Evolutionary conservation across 768 basidiomycete genomes (phyloP).

Genomic region (Podaxis mareebaensis): DNA sequence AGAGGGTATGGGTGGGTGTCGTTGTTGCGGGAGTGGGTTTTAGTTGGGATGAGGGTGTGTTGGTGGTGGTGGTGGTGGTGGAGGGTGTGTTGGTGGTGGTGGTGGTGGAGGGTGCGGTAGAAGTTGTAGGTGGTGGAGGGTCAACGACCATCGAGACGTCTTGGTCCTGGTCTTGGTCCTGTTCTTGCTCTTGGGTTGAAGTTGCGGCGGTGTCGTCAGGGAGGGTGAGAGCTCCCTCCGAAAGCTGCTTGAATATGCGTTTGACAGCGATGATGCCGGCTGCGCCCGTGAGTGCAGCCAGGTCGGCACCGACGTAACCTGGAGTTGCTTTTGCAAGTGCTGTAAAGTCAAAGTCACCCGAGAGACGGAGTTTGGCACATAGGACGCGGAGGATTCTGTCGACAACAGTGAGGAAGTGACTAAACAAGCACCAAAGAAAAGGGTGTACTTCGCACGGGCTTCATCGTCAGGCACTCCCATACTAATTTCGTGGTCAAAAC

Average conservation of each 20-base stretch:
- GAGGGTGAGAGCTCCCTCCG: slow-evolving; percentile 62
- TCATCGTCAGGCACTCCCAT: slow-evolving; percentile 96
- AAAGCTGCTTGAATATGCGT: slow-evolving; percentile 84
- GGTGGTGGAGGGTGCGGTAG: too few species aligned
- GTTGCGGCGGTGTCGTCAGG: slow-evolving; percentile 36
- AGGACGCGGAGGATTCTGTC: slow-evolving; percentile 86
- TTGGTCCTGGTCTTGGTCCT: slow-evolving; percentile 25
- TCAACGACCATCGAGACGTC: slow-evolving; percentile 49
- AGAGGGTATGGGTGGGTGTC: slow-evolving; percentile 20
- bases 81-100: slow-evolving; percentile 8
- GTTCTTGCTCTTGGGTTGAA: slow-evolving; percentile 26
- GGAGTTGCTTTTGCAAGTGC: slow-evolving; percentile 91
- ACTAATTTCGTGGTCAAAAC: slow-evolving; percentile 97
- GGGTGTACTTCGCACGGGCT: slow-evolving; percentile 80
- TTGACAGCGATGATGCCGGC: slow-evolving; percentile 97
- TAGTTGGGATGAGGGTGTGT: slow-evolving; percentile 10
- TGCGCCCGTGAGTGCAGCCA: slow-evolving; percentile 86
- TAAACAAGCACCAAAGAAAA: not conserved
- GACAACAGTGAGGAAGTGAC: not conserved
- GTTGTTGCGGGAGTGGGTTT: slow-evolving; percentile 14
- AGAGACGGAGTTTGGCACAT: slow-evolving; percentile 79
- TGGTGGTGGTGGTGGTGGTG: not conserved
- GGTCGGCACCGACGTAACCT: slow-evolving; percentile 95
- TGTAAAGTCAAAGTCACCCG: slow-evolving; percentile 86
- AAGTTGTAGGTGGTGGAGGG: slow-evolving; percentile 11